phyloP scores from a whole-genome alignment of 768 basidiomycete genomes.

The Boletales sp. region DNA sequence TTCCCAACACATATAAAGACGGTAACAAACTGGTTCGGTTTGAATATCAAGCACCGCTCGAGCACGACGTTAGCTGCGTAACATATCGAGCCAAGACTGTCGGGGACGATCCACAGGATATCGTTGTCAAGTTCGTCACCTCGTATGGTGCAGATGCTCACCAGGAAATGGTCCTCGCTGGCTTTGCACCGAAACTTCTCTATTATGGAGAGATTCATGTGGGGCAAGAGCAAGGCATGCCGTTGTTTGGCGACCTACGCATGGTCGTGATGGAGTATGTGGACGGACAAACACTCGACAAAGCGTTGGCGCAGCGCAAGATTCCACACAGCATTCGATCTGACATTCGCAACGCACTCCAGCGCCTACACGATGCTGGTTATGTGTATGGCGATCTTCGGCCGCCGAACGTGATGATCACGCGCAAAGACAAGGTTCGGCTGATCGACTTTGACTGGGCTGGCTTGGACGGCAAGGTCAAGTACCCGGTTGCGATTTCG shows the following conservation, averaged over 20 bases:
- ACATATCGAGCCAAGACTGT: conserved; percentile 21
- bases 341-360: conserved; percentile 19
- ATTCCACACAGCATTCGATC: conserved; percentile 13
- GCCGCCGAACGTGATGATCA: conserved; percentile 31
- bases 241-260: conserved; percentile 15
- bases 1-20: conserved; percentile 1
- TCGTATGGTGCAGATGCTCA: conserved; percentile 34
- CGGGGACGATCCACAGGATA: not conserved
- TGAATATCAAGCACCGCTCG: conserved; percentile 19
- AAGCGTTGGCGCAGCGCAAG: not conserved
- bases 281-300: conserved; percentile 7
- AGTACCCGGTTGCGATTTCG: not conserved
- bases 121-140: conserved; percentile 38
- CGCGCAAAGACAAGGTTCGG: not conserved
- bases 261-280: conserved; percentile 43
- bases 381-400: conserved; percentile 40
- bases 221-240: not conserved
- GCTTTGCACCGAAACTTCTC: conserved; percentile 28
- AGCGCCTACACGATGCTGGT: conserved; percentile 25
- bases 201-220: conserved; percentile 26
- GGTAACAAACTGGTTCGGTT: conserved; percentile 7
- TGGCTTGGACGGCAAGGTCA: conserved; percentile 1
- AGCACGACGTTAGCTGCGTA: conserved; percentile 15
- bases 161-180: conserved; percentile 23
- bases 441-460: conserved; percentile 10